Evolutionary conservation across 768 basidiomycete genomes (phyloP).

Genomic region (Aureoboletus auriporus): DNA sequence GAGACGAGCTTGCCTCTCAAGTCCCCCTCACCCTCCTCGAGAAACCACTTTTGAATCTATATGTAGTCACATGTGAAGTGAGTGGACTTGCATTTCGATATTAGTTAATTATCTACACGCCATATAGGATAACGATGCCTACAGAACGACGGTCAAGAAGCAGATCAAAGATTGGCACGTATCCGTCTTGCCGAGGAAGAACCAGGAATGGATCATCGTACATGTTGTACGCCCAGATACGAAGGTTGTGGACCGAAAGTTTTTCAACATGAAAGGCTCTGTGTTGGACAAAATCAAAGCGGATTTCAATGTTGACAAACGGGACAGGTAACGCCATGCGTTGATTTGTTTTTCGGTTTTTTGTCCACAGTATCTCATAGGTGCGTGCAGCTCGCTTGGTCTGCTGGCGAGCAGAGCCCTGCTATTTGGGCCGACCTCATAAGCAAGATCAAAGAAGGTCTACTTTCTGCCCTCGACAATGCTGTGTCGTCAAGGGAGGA

Average conservation of each 20-base stretch:
- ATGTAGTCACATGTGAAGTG: conserved; percentile 87
- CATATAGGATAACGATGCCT: conserved; percentile 60
- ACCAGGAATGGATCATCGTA: conserved; percentile 92
- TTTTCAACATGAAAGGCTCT: conserved; percentile 81
- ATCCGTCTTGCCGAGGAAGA: conserved; percentile 58
- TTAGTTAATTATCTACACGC: conserved; percentile 6
- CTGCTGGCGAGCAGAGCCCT: conserved; percentile 66
- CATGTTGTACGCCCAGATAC: conserved; percentile 77
- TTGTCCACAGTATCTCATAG: conserved; percentile 37
- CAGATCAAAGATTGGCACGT: conserved; percentile 94
- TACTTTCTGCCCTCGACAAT: conserved; percentile 80
- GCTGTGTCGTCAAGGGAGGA: conserved; percentile 81
- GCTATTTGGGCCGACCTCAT: conserved; percentile 84
- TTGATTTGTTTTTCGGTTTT: conserved; percentile 6
- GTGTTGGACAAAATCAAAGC: conserved; percentile 87
- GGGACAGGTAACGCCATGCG: conserved; percentile 55
- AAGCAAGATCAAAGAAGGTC: conserved; percentile 84
- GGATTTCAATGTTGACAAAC: conserved; percentile 88
- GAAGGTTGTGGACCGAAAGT: conserved; percentile 53
- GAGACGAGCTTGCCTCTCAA: conserved; percentile 74
- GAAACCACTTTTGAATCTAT: conserved; percentile 82
- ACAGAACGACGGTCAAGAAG: conserved; percentile 71
- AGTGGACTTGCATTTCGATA: conserved; percentile 15
- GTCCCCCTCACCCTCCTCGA: conserved; percentile 76
- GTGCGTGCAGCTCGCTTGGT: conserved; percentile 81